Percentiles rank a stretch among this genome's conserved stretches.
Evolutionary conservation across 345 rosid genomes (phyloP).

Genomic region (Aethionema arabicum): DNA sequence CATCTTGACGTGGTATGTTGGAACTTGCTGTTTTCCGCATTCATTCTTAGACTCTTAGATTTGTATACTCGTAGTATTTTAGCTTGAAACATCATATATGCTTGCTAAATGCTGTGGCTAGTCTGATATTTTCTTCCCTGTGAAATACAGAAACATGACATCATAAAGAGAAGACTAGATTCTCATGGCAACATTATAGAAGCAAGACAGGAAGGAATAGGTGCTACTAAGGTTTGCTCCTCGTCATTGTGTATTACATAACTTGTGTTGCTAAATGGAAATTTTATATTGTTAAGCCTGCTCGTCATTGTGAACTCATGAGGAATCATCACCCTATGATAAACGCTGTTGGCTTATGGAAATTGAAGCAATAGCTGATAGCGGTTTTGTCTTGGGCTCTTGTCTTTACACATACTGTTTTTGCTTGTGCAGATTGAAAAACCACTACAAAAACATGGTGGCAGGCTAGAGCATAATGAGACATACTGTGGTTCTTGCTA

Average conservation of each 20-base stretch:
- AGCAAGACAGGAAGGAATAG: conserved; percentile 80
- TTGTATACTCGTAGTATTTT: background rate
- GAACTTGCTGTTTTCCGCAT: background rate
- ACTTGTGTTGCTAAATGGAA: background rate
- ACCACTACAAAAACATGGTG: conserved; percentile 94
- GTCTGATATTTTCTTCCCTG: conserved; percentile 1
- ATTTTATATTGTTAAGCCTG: background rate
- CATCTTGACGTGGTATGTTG: conserved; percentile 91
- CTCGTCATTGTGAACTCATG: background rate
- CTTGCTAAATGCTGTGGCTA: background rate
- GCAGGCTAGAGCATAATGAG: conserved; percentile 94
- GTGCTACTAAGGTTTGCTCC: conserved; percentile 74
- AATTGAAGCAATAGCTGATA: background rate
- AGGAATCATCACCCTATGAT: conserved; percentile 1
- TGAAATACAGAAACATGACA: conserved; percentile 79
- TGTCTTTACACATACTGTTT: conserved; percentile 19
- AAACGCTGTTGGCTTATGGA: background rate
- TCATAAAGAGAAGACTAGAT: conserved; percentile 79
- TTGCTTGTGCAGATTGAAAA: conserved; percentile 69
- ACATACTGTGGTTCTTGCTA: conserved; percentile 94
- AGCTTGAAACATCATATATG: conserved; percentile 5
- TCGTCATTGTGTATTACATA: background rate
- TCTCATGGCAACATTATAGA: conserved; percentile 75
- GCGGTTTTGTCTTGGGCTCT: background rate
- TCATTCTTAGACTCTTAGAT: background rate